Evolutionary conservation across 2,329 filamentous ascomycete genomes (phyloP), one percentile per base, ranked within the genome.

Genomic region (Colletotrichum karsti): DNA sequence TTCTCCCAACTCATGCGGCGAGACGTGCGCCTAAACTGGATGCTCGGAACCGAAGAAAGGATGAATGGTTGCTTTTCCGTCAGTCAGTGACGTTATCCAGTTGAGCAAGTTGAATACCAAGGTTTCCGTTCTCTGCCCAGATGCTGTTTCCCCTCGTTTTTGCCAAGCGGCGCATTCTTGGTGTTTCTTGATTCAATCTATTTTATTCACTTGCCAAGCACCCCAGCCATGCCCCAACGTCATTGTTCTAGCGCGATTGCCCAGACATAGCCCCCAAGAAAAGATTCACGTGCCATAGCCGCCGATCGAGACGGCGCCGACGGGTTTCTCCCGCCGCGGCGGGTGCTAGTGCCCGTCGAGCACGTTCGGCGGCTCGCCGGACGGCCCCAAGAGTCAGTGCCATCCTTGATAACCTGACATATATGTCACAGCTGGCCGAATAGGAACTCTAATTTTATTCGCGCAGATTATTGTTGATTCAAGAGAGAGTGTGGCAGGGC

Each of bases 151-250:
- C 41, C 42, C 26, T 39, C 24, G 24, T 48, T 26, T 37, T 42
- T 22, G 50, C 41, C 48, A 56, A 39, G 57, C 13, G 9, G n/a
- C 13, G 24, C 20, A 9, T 26, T 41, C n/a, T 30, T 33, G n/a
- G 33, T 63, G 58, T 55, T 66, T 67, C 50, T 63, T 28, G 33
- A 59, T 51, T 37, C 33, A 63, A 63, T 63, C 42, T 44, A 51
- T 67, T 63, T 44, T 37, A 26, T 48, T 51, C 42, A 22, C 50
- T 30, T 15, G 50, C 63, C 58, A 67, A 67, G 58, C 56, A 24
- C 50, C 26, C 41, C 28, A 63, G 63, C 58, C 58, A 62, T 53
- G 35, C 28, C 10, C 30, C 50, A 53, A 33, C 18, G 24, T 24
- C 26, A 37, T 44, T 39, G 30, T 65, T 54, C 63, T 59, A 51